A percentile compares a stretch with the other conserved stretches of the same genome.
Conservation (phyloP, 768 basidiomycete genomes). For the Trametes coccinea region DNA sequence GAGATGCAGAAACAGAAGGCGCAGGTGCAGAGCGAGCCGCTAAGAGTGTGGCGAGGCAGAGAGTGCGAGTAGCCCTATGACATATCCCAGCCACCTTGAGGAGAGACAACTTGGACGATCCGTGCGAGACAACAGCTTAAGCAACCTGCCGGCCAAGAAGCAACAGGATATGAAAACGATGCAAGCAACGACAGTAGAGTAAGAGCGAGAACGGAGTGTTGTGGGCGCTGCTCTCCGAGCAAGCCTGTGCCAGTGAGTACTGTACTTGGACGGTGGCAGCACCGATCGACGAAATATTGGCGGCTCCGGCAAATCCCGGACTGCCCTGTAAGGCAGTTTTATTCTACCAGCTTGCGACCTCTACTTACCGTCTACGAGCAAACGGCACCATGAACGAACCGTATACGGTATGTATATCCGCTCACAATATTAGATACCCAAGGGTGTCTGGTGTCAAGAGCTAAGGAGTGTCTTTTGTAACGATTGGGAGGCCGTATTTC, state of each 20-base stretch:
- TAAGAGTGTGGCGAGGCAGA: not conserved
- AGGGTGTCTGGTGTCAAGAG: not conserved
- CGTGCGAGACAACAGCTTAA: not conserved
- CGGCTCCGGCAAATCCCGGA: not conserved
- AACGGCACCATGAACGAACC: too few species aligned
- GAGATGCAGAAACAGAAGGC: not conserved
- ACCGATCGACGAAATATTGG: constrained; percentile 8
- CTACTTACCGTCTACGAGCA: too few species aligned
- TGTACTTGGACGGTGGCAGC: not conserved
- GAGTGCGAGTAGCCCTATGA: constrained; percentile 1
- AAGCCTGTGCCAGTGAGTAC: not conserved
- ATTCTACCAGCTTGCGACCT: not conserved
- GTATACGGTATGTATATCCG: too few species aligned
- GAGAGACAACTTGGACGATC: not conserved
- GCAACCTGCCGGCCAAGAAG: not conserved
- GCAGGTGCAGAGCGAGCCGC: not conserved
- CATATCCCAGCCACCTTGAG: constrained; percentile 19
- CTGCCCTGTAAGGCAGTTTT: not conserved
- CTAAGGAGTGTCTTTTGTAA: constrained; percentile 6
- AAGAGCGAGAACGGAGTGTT: too few species aligned
- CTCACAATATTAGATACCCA: too few species aligned
- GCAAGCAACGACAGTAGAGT: too few species aligned
- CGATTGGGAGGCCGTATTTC: constrained; percentile 6
- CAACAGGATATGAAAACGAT: too few species aligned
- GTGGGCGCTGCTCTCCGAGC: not conserved